Evolutionary conservation across 208 protist species (phyloP).

Genomic region (Lotmaria passim): DNA sequence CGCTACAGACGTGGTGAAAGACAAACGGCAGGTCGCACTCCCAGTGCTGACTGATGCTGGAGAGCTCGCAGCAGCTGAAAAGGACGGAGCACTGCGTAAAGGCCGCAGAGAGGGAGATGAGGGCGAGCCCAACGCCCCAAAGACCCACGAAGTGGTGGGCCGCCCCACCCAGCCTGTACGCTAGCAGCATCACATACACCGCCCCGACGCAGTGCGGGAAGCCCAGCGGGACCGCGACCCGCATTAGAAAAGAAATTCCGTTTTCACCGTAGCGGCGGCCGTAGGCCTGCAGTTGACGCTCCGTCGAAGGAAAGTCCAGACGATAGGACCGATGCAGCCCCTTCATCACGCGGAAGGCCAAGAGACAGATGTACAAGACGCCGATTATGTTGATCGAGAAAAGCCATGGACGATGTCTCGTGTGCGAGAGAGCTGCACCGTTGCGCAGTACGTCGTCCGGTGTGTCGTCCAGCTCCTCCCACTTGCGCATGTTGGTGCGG

Average conservation of each 20-base stretch:
- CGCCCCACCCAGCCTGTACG: constrained; percentile 53
- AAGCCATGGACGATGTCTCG: constrained; percentile 37
- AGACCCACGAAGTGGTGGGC: constrained; percentile 66
- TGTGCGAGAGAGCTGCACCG: neutral
- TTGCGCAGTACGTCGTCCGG: constrained; percentile 5
- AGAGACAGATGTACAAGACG: constrained; percentile 20
- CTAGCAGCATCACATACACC: constrained; percentile 41
- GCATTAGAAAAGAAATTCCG: constrained; percentile 38
- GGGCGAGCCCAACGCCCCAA: constrained; percentile 76
- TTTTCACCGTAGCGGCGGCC: constrained; percentile 42
- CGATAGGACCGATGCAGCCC: constrained; percentile 27
- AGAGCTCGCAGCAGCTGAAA: constrained; percentile 56
- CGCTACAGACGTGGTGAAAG: constrained; percentile 73
- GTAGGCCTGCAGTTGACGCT: constrained; percentile 45
- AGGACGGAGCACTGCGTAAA: constrained; percentile 60
- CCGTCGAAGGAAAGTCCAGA: constrained; percentile 58
- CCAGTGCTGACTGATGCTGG: constrained; percentile 37
- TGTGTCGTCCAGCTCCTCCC: constrained; percentile 33
- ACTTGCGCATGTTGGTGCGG: constrained; percentile 20
- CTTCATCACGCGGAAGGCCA: constrained; percentile 21
- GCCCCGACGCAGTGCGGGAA: constrained; percentile 35
- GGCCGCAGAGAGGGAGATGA: constrained; percentile 57
- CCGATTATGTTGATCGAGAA: constrained; percentile 29
- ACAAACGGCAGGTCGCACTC: constrained; percentile 75
- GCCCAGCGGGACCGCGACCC: constrained; percentile 39